Percentiles rank a stretch among this genome's conserved stretches.
Conservation (phyloP, 345 rosid species). For the Boechera divaricarpa region DNA sequence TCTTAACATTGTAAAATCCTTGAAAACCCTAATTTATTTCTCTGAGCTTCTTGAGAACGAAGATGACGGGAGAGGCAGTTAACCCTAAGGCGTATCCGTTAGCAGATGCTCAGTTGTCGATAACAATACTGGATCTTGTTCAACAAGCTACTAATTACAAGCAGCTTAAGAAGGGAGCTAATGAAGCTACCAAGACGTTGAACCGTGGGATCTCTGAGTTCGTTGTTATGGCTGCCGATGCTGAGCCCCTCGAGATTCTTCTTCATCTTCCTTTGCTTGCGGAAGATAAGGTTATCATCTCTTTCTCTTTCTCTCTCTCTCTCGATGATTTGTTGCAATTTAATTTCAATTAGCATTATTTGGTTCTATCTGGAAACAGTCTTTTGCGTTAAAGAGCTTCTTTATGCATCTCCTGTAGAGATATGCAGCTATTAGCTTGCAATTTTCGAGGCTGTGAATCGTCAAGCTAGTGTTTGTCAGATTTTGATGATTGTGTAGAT, state of each 20-base stretch:
- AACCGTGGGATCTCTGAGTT: conserved; percentile 94
- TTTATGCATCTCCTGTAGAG: too few species aligned
- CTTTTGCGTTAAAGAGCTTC: neutral
- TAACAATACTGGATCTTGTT: conserved; percentile 76
- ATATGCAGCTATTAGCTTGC: neutral
- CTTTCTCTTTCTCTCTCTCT: neutral
- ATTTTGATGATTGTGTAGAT: neutral
- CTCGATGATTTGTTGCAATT: neutral
- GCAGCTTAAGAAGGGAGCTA: conserved; percentile 91
- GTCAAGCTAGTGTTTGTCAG: neutral
- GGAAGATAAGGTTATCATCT: conserved; percentile 62
- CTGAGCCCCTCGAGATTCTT: conserved; percentile 84
- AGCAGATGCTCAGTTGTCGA: conserved; percentile 71
- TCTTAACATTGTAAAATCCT: neutral
- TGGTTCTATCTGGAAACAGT: too few species aligned
- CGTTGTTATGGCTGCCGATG: conserved; percentile 79
- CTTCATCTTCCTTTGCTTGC: conserved; percentile 79
- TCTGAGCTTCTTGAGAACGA: conserved; percentile 11
- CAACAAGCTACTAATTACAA: conserved; percentile 93
- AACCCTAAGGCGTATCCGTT: conserved; percentile 90
- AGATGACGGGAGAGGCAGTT: conserved; percentile 66
- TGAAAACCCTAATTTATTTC: neutral
- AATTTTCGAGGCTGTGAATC: neutral
- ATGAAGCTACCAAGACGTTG: conserved; percentile 92
- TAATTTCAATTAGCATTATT: neutral